These are phyloP conservation scores for Hyparrhenia diplandra DNA, from an alignment of 176 grass and related monocot genomes.

Conservation along the genomic window DNA sequence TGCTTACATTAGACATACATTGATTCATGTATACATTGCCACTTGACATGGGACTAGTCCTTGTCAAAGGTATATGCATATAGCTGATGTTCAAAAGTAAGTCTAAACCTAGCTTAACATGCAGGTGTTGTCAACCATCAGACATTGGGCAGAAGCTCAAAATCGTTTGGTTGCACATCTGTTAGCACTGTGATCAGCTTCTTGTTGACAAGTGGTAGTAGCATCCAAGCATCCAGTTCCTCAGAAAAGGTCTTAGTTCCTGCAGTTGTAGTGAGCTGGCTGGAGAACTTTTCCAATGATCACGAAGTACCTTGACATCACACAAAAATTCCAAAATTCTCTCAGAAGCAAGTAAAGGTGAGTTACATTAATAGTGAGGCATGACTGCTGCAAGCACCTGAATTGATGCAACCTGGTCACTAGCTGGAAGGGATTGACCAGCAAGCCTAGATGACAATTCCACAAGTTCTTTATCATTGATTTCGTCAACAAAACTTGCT, in stretches of 20 bases:
- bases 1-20: too few relatives aligned
- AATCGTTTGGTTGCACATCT: too few relatives aligned
- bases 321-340: neutral
- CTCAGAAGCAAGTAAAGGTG: constrained; percentile 2
- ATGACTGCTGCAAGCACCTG: constrained; percentile 48
- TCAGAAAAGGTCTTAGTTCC: constrained; percentile 69
- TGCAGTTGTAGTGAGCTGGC: constrained; percentile 69
- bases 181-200: too few relatives aligned
- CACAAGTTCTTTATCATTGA: constrained; percentile 74
- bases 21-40: too few relatives aligned
- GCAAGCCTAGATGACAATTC: constrained; percentile 61
- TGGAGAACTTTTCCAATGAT: constrained; percentile 65
- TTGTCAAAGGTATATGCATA: too few relatives aligned
- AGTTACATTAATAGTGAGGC: neutral
- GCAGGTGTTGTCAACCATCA: too few relatives aligned
- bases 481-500: constrained; percentile 65
- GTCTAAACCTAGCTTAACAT: too few relatives aligned
- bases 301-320: constrained; percentile 66
- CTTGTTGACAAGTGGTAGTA: too few relatives aligned
- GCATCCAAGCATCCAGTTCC: too few relatives aligned
- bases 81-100: too few relatives aligned
- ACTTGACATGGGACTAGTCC: too few relatives aligned
- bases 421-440: constrained; percentile 57
- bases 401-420: constrained; percentile 58
- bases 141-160: too few relatives aligned